Evolutionary conservation across 805 yeast species (phyloP).

Genomic region (Kluyveromyces siamensis): DNA sequence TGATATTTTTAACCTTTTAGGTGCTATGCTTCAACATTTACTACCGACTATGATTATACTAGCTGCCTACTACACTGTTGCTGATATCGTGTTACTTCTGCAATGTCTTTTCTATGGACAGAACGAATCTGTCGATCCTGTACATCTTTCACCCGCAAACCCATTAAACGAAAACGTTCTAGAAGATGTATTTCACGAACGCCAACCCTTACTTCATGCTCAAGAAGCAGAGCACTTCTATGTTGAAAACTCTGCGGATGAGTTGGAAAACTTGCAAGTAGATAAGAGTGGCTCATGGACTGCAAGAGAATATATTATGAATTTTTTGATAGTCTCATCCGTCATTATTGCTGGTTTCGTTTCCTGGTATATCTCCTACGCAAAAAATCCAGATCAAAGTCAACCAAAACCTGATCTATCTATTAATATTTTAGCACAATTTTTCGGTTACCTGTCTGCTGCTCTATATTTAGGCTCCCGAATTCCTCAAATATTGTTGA

Average conservation of each 20-base stretch:
- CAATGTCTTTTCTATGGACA: conserved; percentile 80
- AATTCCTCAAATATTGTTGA: conserved; percentile 82
- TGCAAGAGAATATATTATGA: conserved; percentile 20
- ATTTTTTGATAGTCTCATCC: conserved; percentile 45
- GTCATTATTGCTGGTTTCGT: conserved; percentile 72
- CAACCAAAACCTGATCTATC: conserved; percentile 37
- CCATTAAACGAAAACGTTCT: conserved; percentile 70
- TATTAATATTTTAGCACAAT: conserved; percentile 73
- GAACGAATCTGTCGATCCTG: conserved; percentile 48
- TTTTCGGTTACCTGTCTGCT: conserved; percentile 78
- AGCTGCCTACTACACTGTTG: conserved; percentile 87
- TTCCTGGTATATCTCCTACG: conserved; percentile 76
- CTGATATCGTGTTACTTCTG: conserved; percentile 73
- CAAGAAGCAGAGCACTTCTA: conserved; percentile 4
- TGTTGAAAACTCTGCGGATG: conserved; percentile 4
- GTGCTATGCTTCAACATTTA: conserved; percentile 83
- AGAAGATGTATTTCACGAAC: conserved; percentile 33
- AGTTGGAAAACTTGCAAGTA: conserved; percentile 6
- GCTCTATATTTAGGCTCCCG: conserved; percentile 75
- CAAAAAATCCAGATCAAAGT: conserved; percentile 31
- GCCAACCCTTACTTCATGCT: conserved; percentile 19
- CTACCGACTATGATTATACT: conserved; percentile 90
- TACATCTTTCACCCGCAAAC: conserved; percentile 82
- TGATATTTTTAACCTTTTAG: conserved; percentile 87
- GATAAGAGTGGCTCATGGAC: conserved; percentile 11